Base-by-base conservation (phyloP, 257 asterid genomes). In the Solanum bulbocastanum region DNA sequence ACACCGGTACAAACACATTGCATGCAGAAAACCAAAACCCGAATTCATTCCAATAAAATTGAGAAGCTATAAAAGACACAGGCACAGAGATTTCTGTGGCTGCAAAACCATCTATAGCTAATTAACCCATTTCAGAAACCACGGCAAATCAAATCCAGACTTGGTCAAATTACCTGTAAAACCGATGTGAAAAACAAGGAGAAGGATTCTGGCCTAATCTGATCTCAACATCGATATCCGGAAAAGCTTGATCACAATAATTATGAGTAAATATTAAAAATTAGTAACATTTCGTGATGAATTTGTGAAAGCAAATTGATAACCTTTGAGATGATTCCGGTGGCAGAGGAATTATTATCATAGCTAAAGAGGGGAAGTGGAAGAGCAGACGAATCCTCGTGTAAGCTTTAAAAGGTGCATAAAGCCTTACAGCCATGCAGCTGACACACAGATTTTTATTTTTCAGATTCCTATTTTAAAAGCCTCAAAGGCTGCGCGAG, bases 371-470 rank as follows among this genome's bases (percentile, higher is more conserved):
- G 89, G 87, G 66, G 86, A 71, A 87, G 91, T 87, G 90, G 83
- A 75, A 88, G 90, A 82, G 88, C 88, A 89, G 88, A 86, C 85
- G 94, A 91, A 90, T 91, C 95, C 91, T 84, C 93, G 98, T 87
- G 95, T 90, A 90, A 89, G 94, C 92, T 83, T 90, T 91, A 56
- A 88, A 90, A 84, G 90, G 85, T 87, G 44, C 36, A 62, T 79
- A 78, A 87, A 87, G 89, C 86, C 85, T 79, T 79, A 79, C 89
- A 87, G 89, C 89, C 89, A 87, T 87, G 89, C 89, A 87, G 87
- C 83, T 18, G 22, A 86, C 85, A 49, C 86, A 49, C 44, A 82
- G 20, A 32, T 39, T 82, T 85, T 68, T 20, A 10, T 42, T 84
- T 86, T 66, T 27, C 46, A 85, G 40, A 69, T 85, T 83, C 74